Base-by-base conservation (phyloP, 306 rosid genomes). In the Erythrophleum fordii region DNA sequence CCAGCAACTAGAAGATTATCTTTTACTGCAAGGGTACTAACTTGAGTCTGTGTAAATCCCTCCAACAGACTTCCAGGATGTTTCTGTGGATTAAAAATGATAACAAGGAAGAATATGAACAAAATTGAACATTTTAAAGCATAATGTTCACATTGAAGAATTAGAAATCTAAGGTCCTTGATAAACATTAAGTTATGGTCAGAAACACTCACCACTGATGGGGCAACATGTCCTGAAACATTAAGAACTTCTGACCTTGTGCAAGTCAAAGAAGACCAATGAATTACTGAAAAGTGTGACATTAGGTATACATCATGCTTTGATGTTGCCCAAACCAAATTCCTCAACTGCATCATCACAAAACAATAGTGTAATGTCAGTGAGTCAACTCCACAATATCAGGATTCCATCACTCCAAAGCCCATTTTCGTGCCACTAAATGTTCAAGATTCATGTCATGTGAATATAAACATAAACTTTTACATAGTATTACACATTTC, bases 291-390 rank as follows among this genome's bases (percentile, higher is more conserved):
- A 83, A 78, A 89, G 83, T 87, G 85, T 41, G 94, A 91, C 88
- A 91, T 80, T 44, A 93, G 90, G 85, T 93, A 93, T 49, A 91
- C 92, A 83, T 91, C 95, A 83, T 93, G 97, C 79, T 93, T 92
- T 71, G 97, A 89, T 31, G 95, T 89, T 71, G 97, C 89, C 94
- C 97, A 92, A 79, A 92, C 93, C 88, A 93, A 85, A 82, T 93
- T 93, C 89, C 97, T 90, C 88, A 93, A 87, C 97, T 93, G 89
- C 87, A 82, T 44, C 64, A 76, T 23, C 67, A 70, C 76, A 60
- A 49, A 75, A 68, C 65, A 14, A 53, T 22, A n/a, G 41, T 9
- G 52, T 34, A 23, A 59, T 26, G 49, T 45, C 16, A 45, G 49
- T 45, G 16, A 45, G 69, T 80, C 84, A 84, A 58, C 42, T 44